Percentiles rank a stretch among this genome's conserved stretches.
These are phyloP conservation scores for Avena eriantha DNA, from an alignment of 176 grass and related monocot species.

Conservation along the genomic window DNA sequence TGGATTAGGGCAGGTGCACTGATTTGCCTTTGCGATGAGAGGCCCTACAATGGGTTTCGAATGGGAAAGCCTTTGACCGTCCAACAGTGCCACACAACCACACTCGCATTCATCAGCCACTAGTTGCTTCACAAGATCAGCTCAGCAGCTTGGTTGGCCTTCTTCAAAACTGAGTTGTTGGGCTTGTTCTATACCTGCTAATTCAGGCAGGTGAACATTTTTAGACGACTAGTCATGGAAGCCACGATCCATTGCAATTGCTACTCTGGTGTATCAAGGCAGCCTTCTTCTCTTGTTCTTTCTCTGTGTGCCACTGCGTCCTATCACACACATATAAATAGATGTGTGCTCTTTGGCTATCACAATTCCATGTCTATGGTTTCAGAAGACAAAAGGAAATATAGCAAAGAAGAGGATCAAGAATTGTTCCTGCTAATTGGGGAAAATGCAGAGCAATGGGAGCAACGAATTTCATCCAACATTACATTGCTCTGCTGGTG, in stretches of 20 bases:
- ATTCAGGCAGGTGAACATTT: neutral
- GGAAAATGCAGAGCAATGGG: neutral
- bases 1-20: slow-evolving; percentile 42
- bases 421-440: no score
- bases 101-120: slow-evolving; percentile 10
- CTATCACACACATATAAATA: slow-evolving; percentile 14
- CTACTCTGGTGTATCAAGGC: slow-evolving; percentile 34
- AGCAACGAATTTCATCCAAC: neutral
- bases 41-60: slow-evolving; percentile 41
- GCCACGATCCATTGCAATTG: slow-evolving; percentile 40
- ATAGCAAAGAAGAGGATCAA: neutral
- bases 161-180: neutral
- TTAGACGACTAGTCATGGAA: slow-evolving; percentile 25
- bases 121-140: neutral
- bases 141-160: neutral
- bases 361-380: slow-evolving; percentile 24
- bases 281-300: slow-evolving; percentile 23
- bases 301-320: neutral
- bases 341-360: neutral
- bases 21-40: slow-evolving; percentile 36
- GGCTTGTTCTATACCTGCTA: neutral
- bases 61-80: slow-evolving; percentile 51
- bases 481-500: slow-evolving; percentile 44
- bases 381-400: neutral
- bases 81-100: slow-evolving; percentile 45